These are phyloP conservation scores for Monosporascus sp. DNA, from an alignment of 2,329 filamentous ascomycete species.

Conservation along the genomic window DNA sequence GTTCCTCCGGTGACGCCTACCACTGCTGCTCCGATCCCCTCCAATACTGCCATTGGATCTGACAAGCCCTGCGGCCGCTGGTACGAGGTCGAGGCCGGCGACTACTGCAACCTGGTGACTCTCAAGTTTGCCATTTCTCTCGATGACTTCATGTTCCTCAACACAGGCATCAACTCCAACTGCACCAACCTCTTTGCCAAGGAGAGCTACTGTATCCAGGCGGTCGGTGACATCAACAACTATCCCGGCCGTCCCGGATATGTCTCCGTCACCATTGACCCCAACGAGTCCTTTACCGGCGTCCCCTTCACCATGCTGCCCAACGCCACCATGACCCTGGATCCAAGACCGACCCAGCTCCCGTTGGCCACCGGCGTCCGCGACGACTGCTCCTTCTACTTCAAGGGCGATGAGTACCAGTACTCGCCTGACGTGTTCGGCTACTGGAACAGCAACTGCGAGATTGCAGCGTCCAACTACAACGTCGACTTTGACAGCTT, in stretches of 20 bases:
- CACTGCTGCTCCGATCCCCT: constrained; percentile 15
- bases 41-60: constrained; percentile 17
- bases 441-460: constrained; percentile 2
- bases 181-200: constrained; percentile 29
- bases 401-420: constrained; percentile 13
- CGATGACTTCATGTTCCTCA: constrained; percentile 29
- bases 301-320: constrained; percentile 1
- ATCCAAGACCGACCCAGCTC: neutral
- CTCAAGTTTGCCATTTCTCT: constrained; percentile 26
- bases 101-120: constrained; percentile 29
- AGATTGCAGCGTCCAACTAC: constrained; percentile 1
- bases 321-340: neutral
- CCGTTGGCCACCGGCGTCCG: constrained; percentile 17
- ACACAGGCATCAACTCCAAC: constrained; percentile 25
- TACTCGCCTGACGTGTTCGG: constrained; percentile 5
- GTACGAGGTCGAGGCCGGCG: constrained; percentile 24
- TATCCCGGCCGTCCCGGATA: constrained; percentile 5
- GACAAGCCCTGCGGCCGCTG: constrained; percentile 22
- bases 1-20: constrained; percentile 1
- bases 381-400: constrained; percentile 17
- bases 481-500: constrained; percentile 1
- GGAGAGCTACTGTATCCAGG: constrained; percentile 28
- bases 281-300: constrained; percentile 3
- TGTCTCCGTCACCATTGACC: constrained; percentile 2
- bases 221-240: constrained; percentile 23